Evolutionary conservation across 106 monocot species (phyloP), one percentile per base, ranked within the genome.

Genomic region (Agapanthus africanus): DNA sequence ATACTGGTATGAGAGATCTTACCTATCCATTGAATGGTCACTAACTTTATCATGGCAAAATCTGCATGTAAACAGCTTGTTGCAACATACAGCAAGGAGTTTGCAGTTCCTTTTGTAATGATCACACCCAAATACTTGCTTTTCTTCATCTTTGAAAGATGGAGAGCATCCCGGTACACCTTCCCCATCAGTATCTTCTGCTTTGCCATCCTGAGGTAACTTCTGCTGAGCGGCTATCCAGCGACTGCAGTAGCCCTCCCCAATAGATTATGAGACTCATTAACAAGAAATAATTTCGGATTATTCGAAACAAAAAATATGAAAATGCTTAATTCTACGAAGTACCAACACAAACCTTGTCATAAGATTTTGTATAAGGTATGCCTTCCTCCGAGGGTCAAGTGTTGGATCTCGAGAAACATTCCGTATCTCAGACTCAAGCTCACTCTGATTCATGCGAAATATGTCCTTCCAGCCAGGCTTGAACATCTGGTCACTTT

Each of bases 211-310:
- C 32, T 90, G 79, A 70, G 82, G 84, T 40, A 81, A 77, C 71
- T 99, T 99, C 47, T 99, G 99, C 60, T 99, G 93, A 56, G 99
- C 85, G 70, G 99, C 99, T 76, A 99, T 93, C 99, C 99, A 99
- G 13, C 90, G 87, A 66, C 99, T 99, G 68, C 63, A 81, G 40
- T 35, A 69, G 73, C 9, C 34, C 31, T 3, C 19, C 38, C 2
- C 37, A 61, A 57, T 37, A 18, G 13, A 14, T 26, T 37, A 57
- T 3, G 31, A 61, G 35, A 66, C 42, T 30, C 23, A 36, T 42
- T 14, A 26, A 39, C 49, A 71, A 25, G 46, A n/a, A 62, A 18
- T 40, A 25, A 46, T 39, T 67, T 59, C 7, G 8, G 10, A 15
- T 62, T 36, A 13, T 4, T 7, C 27, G 30, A 61, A 59, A 71